Percentiles rank a stretch among this genome's conserved stretches.
phyloP scores from a whole-genome alignment of 1,284 basidiomycete genomes.

The Irpex sp. region DNA sequence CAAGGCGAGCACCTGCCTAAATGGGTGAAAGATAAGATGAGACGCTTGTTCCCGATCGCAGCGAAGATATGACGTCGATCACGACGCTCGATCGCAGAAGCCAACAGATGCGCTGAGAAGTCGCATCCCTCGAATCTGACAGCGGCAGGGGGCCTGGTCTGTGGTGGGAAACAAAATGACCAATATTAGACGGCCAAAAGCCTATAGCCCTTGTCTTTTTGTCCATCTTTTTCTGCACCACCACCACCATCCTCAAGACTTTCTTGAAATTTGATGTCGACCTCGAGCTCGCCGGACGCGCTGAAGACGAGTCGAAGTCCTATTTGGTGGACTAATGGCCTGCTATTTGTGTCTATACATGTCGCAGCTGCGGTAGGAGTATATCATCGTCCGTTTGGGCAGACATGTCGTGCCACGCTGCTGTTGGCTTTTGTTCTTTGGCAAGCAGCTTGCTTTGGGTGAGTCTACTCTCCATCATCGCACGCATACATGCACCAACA shows the following conservation, averaged over 20 bases:
- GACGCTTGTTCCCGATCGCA: not conserved
- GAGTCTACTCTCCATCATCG: conserved; percentile 18
- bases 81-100: not conserved
- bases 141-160: not conserved
- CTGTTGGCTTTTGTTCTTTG: conserved; percentile 54
- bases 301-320: conserved; percentile 11
- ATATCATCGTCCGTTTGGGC: conserved; percentile 44
- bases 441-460: conserved; percentile 76
- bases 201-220: not conserved
- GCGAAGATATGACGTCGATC: not conserved
- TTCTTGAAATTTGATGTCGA: not conserved
- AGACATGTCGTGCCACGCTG: conserved; percentile 43
- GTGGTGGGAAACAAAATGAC: not conserved
- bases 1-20: no score
- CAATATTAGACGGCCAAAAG: not conserved
- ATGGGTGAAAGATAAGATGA: not conserved
- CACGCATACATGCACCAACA: conserved; percentile 1
- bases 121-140: not conserved
- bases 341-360: conserved; percentile 67
- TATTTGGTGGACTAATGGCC: conserved; percentile 68
- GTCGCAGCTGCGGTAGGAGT: conserved; percentile 55
- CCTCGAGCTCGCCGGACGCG: not conserved
- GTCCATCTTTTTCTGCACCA: not conserved
- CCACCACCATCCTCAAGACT: not conserved
- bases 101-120: not conserved